Percentiles rank a stretch among this genome's conserved stretches.
These are phyloP conservation scores for Cardiospermum halicacabum DNA, from an alignment of 345 rosid genomes.

Conservation along the genomic window DNA sequence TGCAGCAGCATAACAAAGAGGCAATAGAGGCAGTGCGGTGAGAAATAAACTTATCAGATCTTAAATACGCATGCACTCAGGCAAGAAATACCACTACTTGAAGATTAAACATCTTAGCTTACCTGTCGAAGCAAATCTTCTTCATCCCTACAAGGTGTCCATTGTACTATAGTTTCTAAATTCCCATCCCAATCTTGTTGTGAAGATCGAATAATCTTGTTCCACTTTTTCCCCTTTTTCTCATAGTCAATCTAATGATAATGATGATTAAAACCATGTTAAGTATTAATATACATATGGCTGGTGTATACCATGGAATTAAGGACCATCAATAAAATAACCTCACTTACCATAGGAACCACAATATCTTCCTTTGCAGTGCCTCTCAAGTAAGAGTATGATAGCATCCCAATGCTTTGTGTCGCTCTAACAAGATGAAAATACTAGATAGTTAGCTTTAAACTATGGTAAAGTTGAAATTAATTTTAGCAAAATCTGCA, in stretches of 20 bases:
- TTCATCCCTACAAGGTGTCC: slow-evolving; percentile 66
- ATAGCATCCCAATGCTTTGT: slow-evolving; percentile 62
- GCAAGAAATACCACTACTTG: neutral
- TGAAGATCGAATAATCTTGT: slow-evolving; percentile 35
- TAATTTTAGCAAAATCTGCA: neutral
- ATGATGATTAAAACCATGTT: slow-evolving; percentile 2
- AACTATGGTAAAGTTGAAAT: no score
- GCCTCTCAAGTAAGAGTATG: slow-evolving; percentile 58
- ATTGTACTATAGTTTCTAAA: slow-evolving; percentile 43
- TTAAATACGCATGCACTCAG: neutral
- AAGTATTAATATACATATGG: neutral
- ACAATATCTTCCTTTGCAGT: slow-evolving; percentile 66
- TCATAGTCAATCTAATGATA: slow-evolving; percentile 54
- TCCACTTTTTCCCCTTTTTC: slow-evolving; percentile 39
- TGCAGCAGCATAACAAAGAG: slow-evolving; percentile 21
- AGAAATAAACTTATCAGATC: neutral
- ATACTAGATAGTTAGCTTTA: neutral
- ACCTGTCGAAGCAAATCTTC: slow-evolving; percentile 52
- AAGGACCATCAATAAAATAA: neutral
- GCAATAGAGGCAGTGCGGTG: neutral
- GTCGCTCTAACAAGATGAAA: slow-evolving; percentile 34
- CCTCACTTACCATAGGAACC: slow-evolving; percentile 81
- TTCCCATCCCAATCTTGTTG: slow-evolving; percentile 45
- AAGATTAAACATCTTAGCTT: neutral
- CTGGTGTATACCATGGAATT: neutral